Evolutionary conservation across 495 filamentous ascomycete species (phyloP), one percentile per base, ranked within the genome.

Genomic region (Rusavskia elegans): DNA sequence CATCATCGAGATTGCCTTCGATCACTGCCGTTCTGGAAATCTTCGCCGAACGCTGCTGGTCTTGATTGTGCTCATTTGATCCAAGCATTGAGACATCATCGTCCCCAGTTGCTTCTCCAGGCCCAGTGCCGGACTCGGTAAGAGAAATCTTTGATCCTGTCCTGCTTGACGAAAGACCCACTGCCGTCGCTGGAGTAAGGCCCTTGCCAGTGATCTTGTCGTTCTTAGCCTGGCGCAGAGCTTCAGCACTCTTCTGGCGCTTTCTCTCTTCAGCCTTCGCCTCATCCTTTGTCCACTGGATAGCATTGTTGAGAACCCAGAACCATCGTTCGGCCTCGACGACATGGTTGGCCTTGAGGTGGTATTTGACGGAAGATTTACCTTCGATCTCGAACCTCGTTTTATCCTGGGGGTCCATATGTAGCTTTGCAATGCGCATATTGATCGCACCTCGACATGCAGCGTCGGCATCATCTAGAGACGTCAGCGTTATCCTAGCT

Each of bases 351-450:
- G 92, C 92, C 63, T 93, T 95, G 29, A 98, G 76, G 49, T 92
- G 87, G 63, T 98, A 98, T 66, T 96, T 98, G 53, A 98, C 90
- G n/a, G 89, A 95, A 1, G 89, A 90, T 66, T 98, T 98, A 19
- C 92, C 92, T 44, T 87, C 85, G 53, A 98, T 95, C 60, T 97
- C 92, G 60, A 98, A 98, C 35, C 86, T 88, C 20, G 86, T 87
- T 65, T 98, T 98, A 61, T 98, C 92, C 57, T 95, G 86, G 0
- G 92, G 77, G 61, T 93, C 93, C 88, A 98, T 96, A 63, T 85
- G 81, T 19, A 98, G 74, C 61, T 82, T 84, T 45, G 93, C 89
- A 60, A 98, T 97, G 52, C 82, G 82, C 92, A 97, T 97, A 61
- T 96, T 97, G 64, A 98, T 96, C 25, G 92, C 92, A 53, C 92